These are phyloP conservation scores for Thraustotheca clavata DNA, from an alignment of 352 stramenopile species.

Conservation along the genomic window DNA sequence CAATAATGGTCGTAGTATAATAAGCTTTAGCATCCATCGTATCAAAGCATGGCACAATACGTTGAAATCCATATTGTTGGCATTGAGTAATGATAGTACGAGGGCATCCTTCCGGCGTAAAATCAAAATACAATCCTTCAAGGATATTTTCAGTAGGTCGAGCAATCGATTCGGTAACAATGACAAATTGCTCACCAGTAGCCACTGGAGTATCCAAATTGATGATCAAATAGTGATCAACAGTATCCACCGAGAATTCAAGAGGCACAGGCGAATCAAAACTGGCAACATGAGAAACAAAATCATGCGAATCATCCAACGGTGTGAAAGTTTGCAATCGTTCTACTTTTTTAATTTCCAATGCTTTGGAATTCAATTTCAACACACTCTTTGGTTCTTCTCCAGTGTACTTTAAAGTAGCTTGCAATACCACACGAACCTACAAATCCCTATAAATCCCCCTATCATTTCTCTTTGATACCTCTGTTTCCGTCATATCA, in stretches of 20 bases:
- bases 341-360: constrained; percentile 53
- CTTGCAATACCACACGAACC: constrained; percentile 59
- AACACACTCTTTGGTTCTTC: constrained; percentile 35
- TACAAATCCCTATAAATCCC: constrained; percentile 21
- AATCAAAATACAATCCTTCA: constrained; percentile 71
- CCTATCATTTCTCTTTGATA: background rate
- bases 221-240: constrained; percentile 64
- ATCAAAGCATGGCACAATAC: constrained; percentile 68
- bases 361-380: constrained; percentile 68
- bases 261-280: constrained; percentile 36
- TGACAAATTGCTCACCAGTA: constrained; percentile 52
- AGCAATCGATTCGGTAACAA: constrained; percentile 53
- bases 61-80: constrained; percentile 73
- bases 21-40: constrained; percentile 76
- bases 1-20: constrained; percentile 71
- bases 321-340: constrained; percentile 38
- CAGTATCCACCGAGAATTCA: constrained; percentile 43
- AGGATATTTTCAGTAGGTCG: constrained; percentile 70
- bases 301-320: constrained; percentile 34
- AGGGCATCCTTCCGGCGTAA: constrained; percentile 49
- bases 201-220: constrained; percentile 45
- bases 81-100: constrained; percentile 80
- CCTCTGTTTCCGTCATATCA: constrained; percentile 42
- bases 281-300: constrained; percentile 50
- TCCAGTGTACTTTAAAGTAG: constrained; percentile 47